Base-by-base conservation (phyloP, 768 basidiomycete genomes). In the Mycena floridula region DNA sequence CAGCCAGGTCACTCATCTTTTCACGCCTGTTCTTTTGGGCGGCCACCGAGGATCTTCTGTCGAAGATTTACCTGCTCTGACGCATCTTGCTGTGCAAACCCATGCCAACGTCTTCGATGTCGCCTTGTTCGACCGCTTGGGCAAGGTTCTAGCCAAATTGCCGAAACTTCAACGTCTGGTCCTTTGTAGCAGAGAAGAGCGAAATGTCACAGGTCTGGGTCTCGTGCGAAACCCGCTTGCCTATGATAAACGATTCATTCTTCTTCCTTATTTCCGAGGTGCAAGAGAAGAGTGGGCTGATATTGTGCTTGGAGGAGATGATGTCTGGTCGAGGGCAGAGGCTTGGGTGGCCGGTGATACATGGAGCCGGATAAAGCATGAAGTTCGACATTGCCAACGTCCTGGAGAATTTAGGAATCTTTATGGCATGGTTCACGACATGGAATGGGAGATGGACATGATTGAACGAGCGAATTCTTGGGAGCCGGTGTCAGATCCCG, bases 51-150 rank as follows among this genome's bases (percentile, higher is more conserved):
- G 24, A 3, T 63, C 66, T 11, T 55, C 55, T 37, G 54, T 67
- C 22, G 49, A 54, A 9, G 63, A 67, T 49, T 54, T 66, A 13
- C 59, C 62, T 0, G 41, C 44, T 18, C 53, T 68, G 3, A 67
- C 62, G 2, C 64, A 67, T 40, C 58, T 68, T 5, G 63, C 62
- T 15, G 60, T 63, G 2, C 55, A 59, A 42, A 59, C 65, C 6
- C 63, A 60, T 20, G 25, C 32, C 4, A 13, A 35, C 15, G 15
- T 35, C 4, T 18, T 18, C 3, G 32, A 4, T 7, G 32, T 35
- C 4, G 13, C 32, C 15, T 15, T 35, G 13, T 13, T 7, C 13
- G 18, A 35, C 32, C 13, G 13, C 15, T 7, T 35, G 32, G 15
- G 18, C 13, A 18, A 35, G 3, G 32, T 35, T 4, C 32, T 35